Evolutionary conservation across 495 filamentous ascomycete genomes (phyloP).

Genomic region (Trichoderma asperelloides): DNA sequence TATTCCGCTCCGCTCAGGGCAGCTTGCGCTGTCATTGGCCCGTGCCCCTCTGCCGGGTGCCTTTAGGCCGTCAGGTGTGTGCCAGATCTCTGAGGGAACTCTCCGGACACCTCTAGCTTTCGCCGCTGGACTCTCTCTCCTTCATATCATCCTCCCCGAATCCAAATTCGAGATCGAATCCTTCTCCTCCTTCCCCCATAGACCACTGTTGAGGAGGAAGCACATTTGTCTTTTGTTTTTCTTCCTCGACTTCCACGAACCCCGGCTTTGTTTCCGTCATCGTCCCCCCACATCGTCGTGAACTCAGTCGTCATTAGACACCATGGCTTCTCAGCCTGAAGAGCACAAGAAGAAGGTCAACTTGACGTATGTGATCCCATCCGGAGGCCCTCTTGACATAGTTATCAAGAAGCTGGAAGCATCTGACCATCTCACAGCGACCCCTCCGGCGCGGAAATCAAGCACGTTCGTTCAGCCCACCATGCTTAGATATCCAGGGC

Average conservation of each 20-base stretch:
- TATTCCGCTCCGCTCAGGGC: conserved; percentile 10
- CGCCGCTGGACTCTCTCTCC: conserved; percentile 6
- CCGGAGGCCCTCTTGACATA: background rate
- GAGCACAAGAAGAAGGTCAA: conserved; percentile 93
- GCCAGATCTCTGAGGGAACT: conserved; percentile 5
- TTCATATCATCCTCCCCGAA: background rate
- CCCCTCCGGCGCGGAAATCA: conserved; percentile 78
- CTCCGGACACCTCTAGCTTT: conserved; percentile 7
- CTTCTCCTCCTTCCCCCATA: background rate
- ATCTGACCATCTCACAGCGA: conserved; percentile 53
- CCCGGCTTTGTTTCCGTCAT: background rate
- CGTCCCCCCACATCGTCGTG: background rate
- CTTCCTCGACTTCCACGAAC: background rate
- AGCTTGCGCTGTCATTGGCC: conserved; percentile 9
- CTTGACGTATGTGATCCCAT: conserved; percentile 57
- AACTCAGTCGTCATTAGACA: conserved; percentile 16
- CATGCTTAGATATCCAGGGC: conserved; percentile 6
- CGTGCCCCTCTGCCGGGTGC: conserved; percentile 3
- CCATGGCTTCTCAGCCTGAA: conserved; percentile 40
- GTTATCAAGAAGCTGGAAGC: background rate
- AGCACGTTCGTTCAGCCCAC: conserved; percentile 55
- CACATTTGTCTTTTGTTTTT: background rate
- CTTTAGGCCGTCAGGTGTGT: background rate
- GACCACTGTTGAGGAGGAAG: background rate
- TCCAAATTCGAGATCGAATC: background rate